phyloP scores from a whole-genome alignment of 2,329 filamentous ascomycete genomes.

The Ophiocordyceps sinensis region DNA sequence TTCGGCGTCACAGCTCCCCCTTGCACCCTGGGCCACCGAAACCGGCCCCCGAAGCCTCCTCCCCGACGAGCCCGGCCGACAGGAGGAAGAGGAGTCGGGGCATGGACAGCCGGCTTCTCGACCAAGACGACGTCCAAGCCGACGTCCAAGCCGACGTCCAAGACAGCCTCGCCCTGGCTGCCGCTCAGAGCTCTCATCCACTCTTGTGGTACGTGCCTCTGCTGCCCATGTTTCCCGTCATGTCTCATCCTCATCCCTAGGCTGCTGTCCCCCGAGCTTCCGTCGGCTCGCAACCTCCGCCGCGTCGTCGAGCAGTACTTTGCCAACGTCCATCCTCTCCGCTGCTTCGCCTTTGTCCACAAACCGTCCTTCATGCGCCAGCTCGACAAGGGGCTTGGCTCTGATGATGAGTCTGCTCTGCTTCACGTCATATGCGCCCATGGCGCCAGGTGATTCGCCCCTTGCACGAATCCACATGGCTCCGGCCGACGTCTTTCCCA shows the following conservation, averaged over 20 bases:
- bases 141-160: not conserved
- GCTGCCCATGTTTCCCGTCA: not conserved
- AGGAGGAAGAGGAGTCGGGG: not conserved
- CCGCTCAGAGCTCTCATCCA: not conserved
- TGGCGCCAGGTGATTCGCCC: conserved; percentile 18
- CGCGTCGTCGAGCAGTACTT: conserved; percentile 23
- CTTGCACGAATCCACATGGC: not conserved
- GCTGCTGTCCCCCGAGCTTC: conserved; percentile 19
- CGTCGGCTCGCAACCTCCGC: conserved; percentile 18
- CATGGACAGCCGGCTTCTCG: not conserved
- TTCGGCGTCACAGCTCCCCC: too few species aligned
- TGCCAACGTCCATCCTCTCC: conserved; percentile 23
- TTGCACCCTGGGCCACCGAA: too few species aligned
- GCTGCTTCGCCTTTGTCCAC: conserved; percentile 25
- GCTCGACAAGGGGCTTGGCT: conserved; percentile 20
- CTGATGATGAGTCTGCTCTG: conserved; percentile 21
- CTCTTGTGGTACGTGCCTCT: conserved; percentile 1
- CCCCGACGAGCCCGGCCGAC: not conserved
- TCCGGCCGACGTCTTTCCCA: not conserved
- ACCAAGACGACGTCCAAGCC: not conserved
- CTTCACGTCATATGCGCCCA: conserved; percentile 23
- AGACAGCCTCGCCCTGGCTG: not conserved
- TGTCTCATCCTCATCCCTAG: too few species aligned
- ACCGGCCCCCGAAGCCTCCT: not conserved
- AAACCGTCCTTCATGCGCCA: conserved; percentile 24